phyloP scores from a whole-genome alignment of 176 grass and related monocot genomes.

The Saccharum spontaneum region DNA sequence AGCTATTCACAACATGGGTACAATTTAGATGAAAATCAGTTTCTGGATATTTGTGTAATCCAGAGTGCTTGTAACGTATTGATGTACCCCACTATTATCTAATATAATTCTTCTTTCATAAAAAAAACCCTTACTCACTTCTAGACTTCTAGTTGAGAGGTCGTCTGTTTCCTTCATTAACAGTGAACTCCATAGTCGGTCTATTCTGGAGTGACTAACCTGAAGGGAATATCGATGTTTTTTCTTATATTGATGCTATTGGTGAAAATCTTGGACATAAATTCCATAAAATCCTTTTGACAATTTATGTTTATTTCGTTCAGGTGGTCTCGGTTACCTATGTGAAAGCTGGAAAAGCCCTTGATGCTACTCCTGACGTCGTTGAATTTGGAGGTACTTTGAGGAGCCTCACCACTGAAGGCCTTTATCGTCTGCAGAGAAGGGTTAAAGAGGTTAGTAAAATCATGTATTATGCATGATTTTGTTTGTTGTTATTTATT shows the following conservation, averaged over 20 bases:
- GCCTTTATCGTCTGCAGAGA: constrained; percentile 60
- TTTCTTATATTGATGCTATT: not conserved
- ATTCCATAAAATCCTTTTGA: not conserved
- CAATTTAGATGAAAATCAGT: no score
- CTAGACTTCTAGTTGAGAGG: not conserved
- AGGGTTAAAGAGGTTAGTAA: constrained; percentile 67
- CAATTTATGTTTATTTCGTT: constrained; percentile 32
- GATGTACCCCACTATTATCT: no score
- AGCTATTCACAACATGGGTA: no score
- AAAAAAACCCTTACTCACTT: not conserved
- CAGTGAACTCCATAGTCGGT: not conserved
- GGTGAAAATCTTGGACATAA: not conserved
- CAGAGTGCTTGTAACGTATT: no score
- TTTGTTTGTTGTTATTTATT: not conserved
- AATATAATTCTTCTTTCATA: no score
- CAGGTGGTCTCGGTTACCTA: constrained; percentile 83
- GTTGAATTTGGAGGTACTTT: constrained; percentile 93
- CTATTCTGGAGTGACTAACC: not conserved
- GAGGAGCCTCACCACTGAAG: constrained; percentile 88
- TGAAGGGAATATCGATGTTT: not conserved
- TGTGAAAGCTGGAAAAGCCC: constrained; percentile 60
- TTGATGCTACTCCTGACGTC: constrained; percentile 52
- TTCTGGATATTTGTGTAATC: no score
- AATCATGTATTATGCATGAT: not conserved
- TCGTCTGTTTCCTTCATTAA: not conserved